These are phyloP conservation scores for Pleurozium schreberi DNA, from an alignment of 225 moss, liverwort and hornwort species.

Conservation along the genomic window DNA sequence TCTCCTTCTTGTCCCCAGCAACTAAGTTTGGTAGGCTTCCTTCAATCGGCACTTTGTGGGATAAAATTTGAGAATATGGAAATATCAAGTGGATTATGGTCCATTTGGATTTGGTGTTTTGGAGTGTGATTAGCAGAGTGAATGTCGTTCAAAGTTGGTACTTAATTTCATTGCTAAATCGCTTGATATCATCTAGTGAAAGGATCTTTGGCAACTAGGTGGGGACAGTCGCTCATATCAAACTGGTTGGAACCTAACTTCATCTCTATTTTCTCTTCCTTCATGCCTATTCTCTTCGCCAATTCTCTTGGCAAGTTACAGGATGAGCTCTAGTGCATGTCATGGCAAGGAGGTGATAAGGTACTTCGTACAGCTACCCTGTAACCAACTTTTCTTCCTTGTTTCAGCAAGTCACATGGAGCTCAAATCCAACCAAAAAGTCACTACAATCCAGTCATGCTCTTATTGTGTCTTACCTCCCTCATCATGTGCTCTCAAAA, in stretches of 20 bases:
- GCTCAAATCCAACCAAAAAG: background rate
- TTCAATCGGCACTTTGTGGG: background rate
- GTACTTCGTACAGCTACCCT: background rate
- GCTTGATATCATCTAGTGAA: background rate
- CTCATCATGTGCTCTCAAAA: background rate
- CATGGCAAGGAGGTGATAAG: background rate
- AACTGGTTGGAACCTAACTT: background rate
- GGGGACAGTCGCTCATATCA: background rate
- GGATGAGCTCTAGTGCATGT: background rate
- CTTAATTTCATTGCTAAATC: background rate
- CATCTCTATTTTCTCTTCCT: background rate
- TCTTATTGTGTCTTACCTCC: background rate
- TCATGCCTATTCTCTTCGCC: background rate
- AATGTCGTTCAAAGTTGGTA: background rate
- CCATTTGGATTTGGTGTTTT: background rate
- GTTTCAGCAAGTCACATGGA: background rate
- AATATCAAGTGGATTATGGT: background rate
- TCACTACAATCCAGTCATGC: background rate
- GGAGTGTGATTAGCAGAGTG: background rate
- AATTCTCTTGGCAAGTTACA: too few relatives aligned
- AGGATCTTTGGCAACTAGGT: background rate
- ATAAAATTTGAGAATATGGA: background rate
- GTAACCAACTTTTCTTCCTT: background rate
- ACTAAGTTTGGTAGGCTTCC: background rate
- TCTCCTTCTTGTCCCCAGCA: conserved; percentile 3